These are phyloP conservation scores for Hymenoscyphus linearis DNA, from an alignment of 2,329 filamentous ascomycete species.

Conservation along the genomic window DNA sequence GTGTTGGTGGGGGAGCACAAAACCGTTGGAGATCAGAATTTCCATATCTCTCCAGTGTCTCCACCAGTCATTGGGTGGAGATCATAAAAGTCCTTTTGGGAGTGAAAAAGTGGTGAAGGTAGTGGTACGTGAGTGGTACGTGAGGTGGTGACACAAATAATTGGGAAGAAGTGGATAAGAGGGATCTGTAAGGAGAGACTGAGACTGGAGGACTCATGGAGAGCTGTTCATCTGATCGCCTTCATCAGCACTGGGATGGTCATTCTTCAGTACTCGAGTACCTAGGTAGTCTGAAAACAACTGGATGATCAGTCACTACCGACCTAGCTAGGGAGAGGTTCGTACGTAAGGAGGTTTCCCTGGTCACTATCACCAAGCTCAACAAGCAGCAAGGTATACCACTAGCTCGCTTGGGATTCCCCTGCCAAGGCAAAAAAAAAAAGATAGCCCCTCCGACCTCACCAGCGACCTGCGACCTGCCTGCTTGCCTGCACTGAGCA, in stretches of 20 bases:
- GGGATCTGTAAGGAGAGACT: too few species aligned
- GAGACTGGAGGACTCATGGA: too few species aligned
- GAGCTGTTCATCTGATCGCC: not conserved
- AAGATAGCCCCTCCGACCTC: not conserved
- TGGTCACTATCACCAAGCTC: not conserved
- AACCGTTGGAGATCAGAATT: not conserved
- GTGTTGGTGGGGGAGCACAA: not conserved
- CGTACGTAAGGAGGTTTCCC: not conserved
- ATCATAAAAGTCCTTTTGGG: not conserved
- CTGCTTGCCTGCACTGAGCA: not conserved
- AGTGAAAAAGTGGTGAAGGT: not conserved
- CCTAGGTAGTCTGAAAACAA: not conserved
- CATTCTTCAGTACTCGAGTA: too few species aligned
- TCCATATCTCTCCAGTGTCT: too few species aligned
- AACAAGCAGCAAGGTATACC: not conserved
- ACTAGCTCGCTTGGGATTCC: not conserved
- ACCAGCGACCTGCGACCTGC: too few species aligned
- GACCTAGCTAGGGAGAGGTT: too few species aligned
- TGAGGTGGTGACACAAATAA: not conserved
- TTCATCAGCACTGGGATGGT: too few species aligned
- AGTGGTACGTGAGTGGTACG: not conserved
- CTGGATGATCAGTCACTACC: not conserved
- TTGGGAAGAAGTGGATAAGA: not conserved
- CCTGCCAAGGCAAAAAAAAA: not conserved
- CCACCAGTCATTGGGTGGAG: not conserved